phyloP scores from a whole-genome alignment of 192 early-diverging fungal species.

The Radiomyces spectabilis region DNA sequence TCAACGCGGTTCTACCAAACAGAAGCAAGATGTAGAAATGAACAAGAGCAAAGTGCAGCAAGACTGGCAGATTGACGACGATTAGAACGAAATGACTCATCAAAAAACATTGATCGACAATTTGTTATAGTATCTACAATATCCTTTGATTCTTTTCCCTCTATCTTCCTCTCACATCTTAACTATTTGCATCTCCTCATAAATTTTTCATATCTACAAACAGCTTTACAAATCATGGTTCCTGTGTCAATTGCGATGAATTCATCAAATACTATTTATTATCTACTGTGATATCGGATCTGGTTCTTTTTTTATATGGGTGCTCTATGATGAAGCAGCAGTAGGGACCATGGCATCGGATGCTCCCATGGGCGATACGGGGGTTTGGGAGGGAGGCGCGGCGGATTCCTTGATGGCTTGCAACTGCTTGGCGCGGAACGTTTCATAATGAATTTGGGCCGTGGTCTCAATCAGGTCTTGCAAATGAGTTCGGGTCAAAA shows the following conservation, averaged over 20 bases:
- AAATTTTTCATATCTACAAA: no score
- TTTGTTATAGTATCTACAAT: no score
- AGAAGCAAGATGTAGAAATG: conserved; percentile 12
- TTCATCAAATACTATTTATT: no score
- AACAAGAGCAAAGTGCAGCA: neutral
- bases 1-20: conserved; percentile 16
- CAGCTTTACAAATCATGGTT: no score
- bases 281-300: no score
- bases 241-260: no score
- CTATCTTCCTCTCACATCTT: no score
- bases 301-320: no score
- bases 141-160: no score
- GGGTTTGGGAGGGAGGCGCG: conserved; percentile 6
- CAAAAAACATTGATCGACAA: no score
- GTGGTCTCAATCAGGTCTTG: conserved; percentile 96
- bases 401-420: conserved; percentile 44
- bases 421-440: conserved; percentile 76
- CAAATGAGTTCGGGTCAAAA: conserved; percentile 83
- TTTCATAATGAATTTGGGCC: conserved; percentile 88
- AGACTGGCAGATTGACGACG: conserved; percentile 17
- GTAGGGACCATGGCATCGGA: neutral
- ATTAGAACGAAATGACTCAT: neutral
- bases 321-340: no score
- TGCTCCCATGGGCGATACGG: neutral
- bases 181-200: no score